Conservation (phyloP, 2,329 filamentous ascomycete genomes). For the Thielaviopsis cerberus region DNA sequence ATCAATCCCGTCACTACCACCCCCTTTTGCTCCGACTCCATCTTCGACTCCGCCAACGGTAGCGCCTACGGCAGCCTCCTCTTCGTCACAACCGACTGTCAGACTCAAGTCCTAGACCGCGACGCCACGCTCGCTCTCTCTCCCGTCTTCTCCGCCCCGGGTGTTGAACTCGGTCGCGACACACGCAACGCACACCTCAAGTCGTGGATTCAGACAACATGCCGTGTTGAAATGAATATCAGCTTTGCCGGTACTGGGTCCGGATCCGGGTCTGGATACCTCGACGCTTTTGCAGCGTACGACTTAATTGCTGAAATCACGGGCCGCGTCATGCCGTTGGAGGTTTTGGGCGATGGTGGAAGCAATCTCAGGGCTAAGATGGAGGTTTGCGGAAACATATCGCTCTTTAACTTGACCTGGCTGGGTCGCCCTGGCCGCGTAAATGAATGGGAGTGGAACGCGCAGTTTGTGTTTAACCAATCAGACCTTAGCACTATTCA, state of each 20-base stretch:
- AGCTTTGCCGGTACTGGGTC: background rate
- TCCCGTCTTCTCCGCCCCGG: background rate
- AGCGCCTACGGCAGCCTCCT: background rate
- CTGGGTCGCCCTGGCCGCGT: background rate
- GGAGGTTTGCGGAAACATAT: slow-evolving; percentile 8
- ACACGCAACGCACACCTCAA: slow-evolving; percentile 5
- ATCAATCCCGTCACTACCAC: background rate
- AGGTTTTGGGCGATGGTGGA: slow-evolving; percentile 2
- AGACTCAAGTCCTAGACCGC: slow-evolving; percentile 1
- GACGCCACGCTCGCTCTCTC: background rate
- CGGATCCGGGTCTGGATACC: too few relatives aligned
- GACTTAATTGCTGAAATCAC: slow-evolving; percentile 6
- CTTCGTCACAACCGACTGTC: slow-evolving; percentile 7
- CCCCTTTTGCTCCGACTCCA: slow-evolving; percentile 6
- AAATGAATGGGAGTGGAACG: slow-evolving; percentile 7
- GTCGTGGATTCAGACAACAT: slow-evolving; percentile 6
- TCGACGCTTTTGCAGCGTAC: background rate
- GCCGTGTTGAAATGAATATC: slow-evolving; percentile 5
- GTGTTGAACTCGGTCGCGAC: slow-evolving; percentile 8
- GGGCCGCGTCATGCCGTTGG: slow-evolving; percentile 2
- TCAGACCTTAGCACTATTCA: slow-evolving; percentile 6
- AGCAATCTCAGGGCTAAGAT: slow-evolving; percentile 7
- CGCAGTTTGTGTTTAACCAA: slow-evolving; percentile 7
- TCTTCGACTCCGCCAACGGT: slow-evolving; percentile 1
- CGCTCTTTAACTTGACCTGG: slow-evolving; percentile 6